These are phyloP conservation scores for Gaeumannomyces tritici DNA, from an alignment of 2,329 filamentous ascomycete genomes.

Conservation along the genomic window DNA sequence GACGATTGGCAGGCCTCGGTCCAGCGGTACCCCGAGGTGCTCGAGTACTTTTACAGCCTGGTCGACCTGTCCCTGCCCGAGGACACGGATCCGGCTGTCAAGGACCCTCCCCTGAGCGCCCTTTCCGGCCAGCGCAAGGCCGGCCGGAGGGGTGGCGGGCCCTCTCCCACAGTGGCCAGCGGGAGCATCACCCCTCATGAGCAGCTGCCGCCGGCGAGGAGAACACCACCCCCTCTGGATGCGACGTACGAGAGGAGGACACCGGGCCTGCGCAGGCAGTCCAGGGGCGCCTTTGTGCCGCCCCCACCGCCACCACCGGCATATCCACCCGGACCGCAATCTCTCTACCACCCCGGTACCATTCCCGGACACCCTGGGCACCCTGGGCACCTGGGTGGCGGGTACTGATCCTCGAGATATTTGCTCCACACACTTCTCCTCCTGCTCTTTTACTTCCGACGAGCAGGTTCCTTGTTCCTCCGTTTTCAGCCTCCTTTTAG, in stretches of 20 bases:
- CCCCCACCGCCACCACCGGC: constrained; percentile 11
- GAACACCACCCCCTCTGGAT: constrained; percentile 25
- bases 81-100: constrained; percentile 50
- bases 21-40: constrained; percentile 68
- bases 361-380: too few species aligned
- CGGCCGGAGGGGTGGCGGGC: constrained; percentile 26
- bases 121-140: constrained; percentile 38
- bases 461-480: too few species aligned
- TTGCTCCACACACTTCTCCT: too few species aligned
- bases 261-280: constrained; percentile 20
- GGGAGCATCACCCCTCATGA: constrained; percentile 24
- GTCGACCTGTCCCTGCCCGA: constrained; percentile 56
- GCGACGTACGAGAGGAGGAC: constrained; percentile 26
- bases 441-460: too few species aligned
- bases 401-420: too few species aligned
- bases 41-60: constrained; percentile 70
- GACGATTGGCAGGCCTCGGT: constrained; percentile 71
- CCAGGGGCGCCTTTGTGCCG: constrained; percentile 12
- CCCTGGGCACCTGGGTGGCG: too few species aligned
- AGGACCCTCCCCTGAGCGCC: constrained; percentile 49
- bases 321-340: constrained; percentile 1
- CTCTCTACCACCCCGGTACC: not conserved
- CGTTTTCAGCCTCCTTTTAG: too few species aligned
- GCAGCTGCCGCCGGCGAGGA: constrained; percentile 20
- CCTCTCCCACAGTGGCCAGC: constrained; percentile 25